These are phyloP conservation scores for Trametes coccinea DNA, from an alignment of 768 basidiomycete genomes.

Conservation along the genomic window DNA sequence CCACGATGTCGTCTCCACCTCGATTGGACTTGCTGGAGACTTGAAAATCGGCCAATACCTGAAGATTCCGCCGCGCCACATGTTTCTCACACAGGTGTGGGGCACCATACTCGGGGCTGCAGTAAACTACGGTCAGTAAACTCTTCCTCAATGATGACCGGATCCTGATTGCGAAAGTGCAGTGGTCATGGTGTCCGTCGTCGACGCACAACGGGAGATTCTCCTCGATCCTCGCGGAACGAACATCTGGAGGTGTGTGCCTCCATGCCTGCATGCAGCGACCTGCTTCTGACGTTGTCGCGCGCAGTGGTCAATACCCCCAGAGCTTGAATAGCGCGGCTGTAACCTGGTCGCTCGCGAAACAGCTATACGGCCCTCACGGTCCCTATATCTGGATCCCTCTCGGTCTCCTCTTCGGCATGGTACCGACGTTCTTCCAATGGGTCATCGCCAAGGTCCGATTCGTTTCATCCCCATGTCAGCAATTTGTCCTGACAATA, in stretches of 20 bases:
- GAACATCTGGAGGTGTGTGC: conserved; percentile 50
- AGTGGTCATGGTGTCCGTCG: conserved; percentile 62
- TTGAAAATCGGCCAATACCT: conserved; percentile 60
- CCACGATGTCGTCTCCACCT: conserved; percentile 58
- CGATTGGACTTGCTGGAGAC: conserved; percentile 52
- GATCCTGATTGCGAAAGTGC: conserved; percentile 24
- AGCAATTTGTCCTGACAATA: not conserved
- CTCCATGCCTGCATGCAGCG: not conserved
- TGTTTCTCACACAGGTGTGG: conserved; percentile 67
- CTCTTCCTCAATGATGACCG: not conserved
- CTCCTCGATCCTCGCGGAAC: conserved; percentile 54
- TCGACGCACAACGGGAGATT: conserved; percentile 53
- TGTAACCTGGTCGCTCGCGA: conserved; percentile 65
- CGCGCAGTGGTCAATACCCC: conserved; percentile 44
- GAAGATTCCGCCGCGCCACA: conserved; percentile 66
- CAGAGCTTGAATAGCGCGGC: conserved; percentile 59
- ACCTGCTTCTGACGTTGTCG: not conserved
- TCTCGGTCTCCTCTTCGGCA: conserved; percentile 53
- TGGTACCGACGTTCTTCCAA: conserved; percentile 51
- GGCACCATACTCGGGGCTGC: conserved; percentile 55
- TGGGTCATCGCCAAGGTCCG: conserved; percentile 54
- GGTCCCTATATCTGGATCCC: conserved; percentile 62
- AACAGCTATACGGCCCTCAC: conserved; percentile 52
- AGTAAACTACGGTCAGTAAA: conserved; percentile 37
- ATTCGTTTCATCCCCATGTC: not conserved